Evolutionary conservation across 2,329 filamentous ascomycete species (phyloP), one percentile per base, ranked within the genome.

Genomic region (Colletotrichum tanaceti): DNA sequence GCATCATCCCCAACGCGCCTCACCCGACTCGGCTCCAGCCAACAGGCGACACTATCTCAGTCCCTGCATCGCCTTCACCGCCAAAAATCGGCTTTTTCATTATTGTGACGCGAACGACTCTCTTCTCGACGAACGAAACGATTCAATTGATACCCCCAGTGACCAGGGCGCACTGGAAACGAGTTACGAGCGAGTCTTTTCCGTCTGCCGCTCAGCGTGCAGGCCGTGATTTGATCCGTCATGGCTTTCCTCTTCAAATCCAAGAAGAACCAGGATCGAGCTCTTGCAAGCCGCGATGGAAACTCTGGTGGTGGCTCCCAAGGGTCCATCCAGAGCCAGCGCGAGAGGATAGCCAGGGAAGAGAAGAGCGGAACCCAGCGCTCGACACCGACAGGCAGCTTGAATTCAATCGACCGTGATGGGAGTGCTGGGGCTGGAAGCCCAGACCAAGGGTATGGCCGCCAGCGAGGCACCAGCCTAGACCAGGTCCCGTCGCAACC

Each of bases 241-340:
- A 94, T 94, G 91, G 90, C 91, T 73, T 94, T 94, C 80, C 86
- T 94, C 71, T 94, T 94, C 84, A 93, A 93, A 79, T 92, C 90
- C 65, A 94, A 93, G 82, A 93, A 93, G 81, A 86, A 88, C 76
- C 89, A 91, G 79, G 89, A 90, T 74, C 87, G 89, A 76, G 82
- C 81, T 65, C 77, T 86, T 72, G 81, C 83, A 61, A 86, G 83
- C 76, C 86, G 87, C 76, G 87, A 89, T 75, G 86, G 83, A 60
- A 81, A 80, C 69, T 75, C 80, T 32, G 79, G 78, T 11, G 67
- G 63, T 11, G 66, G 66, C 18, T 83, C 84, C 7, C 83, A 84
- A 75, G 83, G 81, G 60, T 85, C 82, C 43, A 78, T 86, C 50
- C 82, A 84, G 73, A 83, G 82, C 75, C 63, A 61, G 59, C 66